Evolutionary conservation across 2,329 filamentous ascomycete species (phyloP), one percentile per base, ranked within the genome.

Genomic region (Tolypocladium guangdongense): DNA sequence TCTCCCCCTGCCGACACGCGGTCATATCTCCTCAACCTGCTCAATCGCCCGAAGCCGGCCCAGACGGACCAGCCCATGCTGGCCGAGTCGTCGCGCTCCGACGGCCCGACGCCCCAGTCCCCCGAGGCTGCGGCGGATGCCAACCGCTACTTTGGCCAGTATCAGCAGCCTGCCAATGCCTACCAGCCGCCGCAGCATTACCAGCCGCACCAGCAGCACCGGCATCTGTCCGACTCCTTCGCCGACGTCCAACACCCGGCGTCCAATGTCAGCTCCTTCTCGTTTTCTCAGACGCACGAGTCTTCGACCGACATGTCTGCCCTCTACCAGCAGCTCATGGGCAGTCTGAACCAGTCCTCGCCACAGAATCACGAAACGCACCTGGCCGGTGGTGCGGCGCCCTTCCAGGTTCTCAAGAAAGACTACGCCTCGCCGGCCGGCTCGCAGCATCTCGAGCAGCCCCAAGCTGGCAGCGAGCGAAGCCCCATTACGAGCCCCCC

Each of bases 1-100:
- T 74, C 79, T 45, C 79, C 82, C 52, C 71, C 79, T 24, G 78
- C 82, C 48, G 86, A 90, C 67, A 88, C 90, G 5, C 88, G 95
- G 68, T 85, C 92, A 58, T 88, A 93, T 64, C 77, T 99, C 49
- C 82, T 97, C 57, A 87, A 89, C 62, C 77, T 97, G 55, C 79
- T 99, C 58, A 93, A 90, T 64, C 84, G 87, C 49, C 84, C 87
- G 51, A 90, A 86, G 71, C 82, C 82, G 14, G 75, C 77, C 54
- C 82, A 85, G 66, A 75, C 72, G 49, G 80, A 83, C 48, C 71
- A 72, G 58, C 69, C 69, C 7, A 61, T 70, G 52, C 51, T 74
- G 56, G 64, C 67, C 51, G 76, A 78, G 56, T 62, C 70, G 14
- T 66, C 72, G 24, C 72, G 74, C 52, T 69, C 73, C 30, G 64